phyloP scores from a whole-genome alignment of 768 basidiomycete genomes.

The Boletellus emodensis region DNA sequence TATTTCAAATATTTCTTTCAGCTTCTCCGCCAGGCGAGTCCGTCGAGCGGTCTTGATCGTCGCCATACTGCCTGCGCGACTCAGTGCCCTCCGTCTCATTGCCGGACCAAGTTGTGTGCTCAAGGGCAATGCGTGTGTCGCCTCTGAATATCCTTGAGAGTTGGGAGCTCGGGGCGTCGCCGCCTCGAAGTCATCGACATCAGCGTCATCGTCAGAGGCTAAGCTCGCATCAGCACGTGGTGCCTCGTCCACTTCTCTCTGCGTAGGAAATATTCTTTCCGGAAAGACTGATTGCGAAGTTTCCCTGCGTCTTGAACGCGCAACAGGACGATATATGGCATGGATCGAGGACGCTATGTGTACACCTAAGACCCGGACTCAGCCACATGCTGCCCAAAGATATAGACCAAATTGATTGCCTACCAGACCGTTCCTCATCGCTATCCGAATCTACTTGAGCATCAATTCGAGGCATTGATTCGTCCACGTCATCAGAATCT shows the following conservation, averaged over 20 bases:
- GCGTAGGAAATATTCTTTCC: constrained; percentile 3
- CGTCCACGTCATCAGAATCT: constrained; percentile 66
- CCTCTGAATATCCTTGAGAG: constrained; percentile 11
- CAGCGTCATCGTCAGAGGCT: constrained; percentile 50
- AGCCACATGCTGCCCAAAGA: neutral
- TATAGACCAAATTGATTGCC: constrained; percentile 21
- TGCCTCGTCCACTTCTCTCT: constrained; percentile 29
- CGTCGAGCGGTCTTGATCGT: constrained; percentile 69
- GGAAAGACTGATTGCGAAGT: constrained; percentile 15
- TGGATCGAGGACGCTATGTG: constrained; percentile 82
- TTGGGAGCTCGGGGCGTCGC: constrained; percentile 39
- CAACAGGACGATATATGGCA: constrained; percentile 78
- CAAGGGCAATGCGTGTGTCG: neutral
- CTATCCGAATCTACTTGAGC: constrained; percentile 51
- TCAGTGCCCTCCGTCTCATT: constrained; percentile 23
- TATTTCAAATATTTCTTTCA: constrained; percentile 84
- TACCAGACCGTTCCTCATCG: constrained; percentile 52
- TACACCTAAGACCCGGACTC: constrained; percentile 29
- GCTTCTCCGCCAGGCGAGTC: constrained; percentile 76
- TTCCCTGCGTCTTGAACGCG: constrained; percentile 52
- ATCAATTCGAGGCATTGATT: constrained; percentile 40
- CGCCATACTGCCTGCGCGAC: constrained; percentile 61
- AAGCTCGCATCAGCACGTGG: constrained; percentile 31
- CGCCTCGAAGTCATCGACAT: constrained; percentile 56
- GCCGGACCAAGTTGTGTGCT: constrained; percentile 16